Evolutionary conservation across 371 early-diverging fungal genomes (phyloP).

Genomic region (Choanephora cucurbitarum): DNA sequence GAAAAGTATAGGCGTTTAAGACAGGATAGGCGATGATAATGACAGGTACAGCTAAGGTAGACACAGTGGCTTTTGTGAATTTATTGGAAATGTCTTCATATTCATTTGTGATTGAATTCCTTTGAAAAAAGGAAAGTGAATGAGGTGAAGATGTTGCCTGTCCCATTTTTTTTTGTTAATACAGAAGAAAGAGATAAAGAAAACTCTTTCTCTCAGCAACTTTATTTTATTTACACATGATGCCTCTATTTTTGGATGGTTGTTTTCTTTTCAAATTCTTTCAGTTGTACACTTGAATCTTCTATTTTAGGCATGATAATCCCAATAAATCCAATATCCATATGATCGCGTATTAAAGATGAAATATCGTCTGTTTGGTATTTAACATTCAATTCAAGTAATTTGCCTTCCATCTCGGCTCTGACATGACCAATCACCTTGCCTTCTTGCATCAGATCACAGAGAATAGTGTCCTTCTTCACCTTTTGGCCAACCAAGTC

Average conservation of each 20-base stretch:
- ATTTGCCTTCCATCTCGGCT: conserved; percentile 44
- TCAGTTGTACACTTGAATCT: conserved; percentile 27
- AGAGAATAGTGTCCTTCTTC: conserved; percentile 28
- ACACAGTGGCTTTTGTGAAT: conserved; percentile 44
- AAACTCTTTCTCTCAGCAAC: no score
- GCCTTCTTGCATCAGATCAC: conserved; percentile 22
- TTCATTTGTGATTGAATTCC: conserved; percentile 24
- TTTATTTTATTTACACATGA: neutral
- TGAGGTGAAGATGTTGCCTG: conserved; percentile 40
- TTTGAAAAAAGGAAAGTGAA: conserved; percentile 23
- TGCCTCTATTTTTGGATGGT: conserved; percentile 15
- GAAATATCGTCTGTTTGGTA: conserved; percentile 23
- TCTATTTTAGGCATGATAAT: conserved; percentile 43
- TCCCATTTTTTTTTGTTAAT: conserved; percentile 29
- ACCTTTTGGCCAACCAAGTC: conserved; percentile 29
- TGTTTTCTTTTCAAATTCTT: conserved; percentile 25
- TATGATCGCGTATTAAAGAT: conserved; percentile 25
- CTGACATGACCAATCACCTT: conserved; percentile 21
- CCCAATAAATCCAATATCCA: conserved; percentile 47
- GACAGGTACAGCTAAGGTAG: conserved; percentile 49
- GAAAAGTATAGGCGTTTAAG: conserved; percentile 45
- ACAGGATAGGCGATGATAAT: conserved; percentile 52
- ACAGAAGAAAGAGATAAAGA: conserved; percentile 12
- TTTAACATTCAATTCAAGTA: conserved; percentile 45
- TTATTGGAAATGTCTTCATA: conserved; percentile 44